These are phyloP conservation scores for Aciculoconidium aculeatum DNA, from an alignment of 805 yeast species.

Conservation along the genomic window DNA sequence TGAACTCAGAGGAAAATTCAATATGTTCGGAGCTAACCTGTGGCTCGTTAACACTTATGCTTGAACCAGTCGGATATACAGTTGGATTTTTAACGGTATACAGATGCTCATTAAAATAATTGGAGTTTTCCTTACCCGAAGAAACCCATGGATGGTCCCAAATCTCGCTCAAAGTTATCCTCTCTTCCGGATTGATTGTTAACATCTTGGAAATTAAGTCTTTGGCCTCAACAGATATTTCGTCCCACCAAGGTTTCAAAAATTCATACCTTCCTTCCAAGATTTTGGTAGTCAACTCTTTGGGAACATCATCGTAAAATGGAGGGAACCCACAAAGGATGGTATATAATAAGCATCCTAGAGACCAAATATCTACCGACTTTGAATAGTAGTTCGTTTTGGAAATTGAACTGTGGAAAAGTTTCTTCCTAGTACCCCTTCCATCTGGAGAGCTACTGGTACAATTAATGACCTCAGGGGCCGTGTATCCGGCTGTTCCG, in stretches of 20 bases:
- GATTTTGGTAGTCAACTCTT: conserved; percentile 59
- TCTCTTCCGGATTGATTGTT: conserved; percentile 60
- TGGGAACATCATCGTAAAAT: conserved; percentile 65
- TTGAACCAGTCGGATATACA: too few species aligned
- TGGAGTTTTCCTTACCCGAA: conserved; percentile 5
- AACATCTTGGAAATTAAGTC: conserved; percentile 59
- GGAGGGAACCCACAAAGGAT: conserved; percentile 72
- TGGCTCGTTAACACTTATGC: too few species aligned
- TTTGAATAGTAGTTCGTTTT: conserved; percentile 54
- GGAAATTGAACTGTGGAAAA: conserved; percentile 12
- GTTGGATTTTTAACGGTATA: conserved; percentile 5
- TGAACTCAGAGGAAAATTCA: conserved; percentile 1
- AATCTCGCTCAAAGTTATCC: conserved; percentile 65
- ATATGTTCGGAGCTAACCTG: conserved; percentile 5
- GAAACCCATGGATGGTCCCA: conserved; percentile 65
- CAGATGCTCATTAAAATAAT: conserved; percentile 4
- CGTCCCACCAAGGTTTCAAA: conserved; percentile 86
- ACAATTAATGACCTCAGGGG: conserved; percentile 60
- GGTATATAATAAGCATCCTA: conserved; percentile 67
- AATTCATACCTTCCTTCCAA: conserved; percentile 69
- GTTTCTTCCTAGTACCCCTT: conserved; percentile 5
- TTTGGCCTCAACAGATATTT: conserved; percentile 65
- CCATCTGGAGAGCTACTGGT: conserved; percentile 10
- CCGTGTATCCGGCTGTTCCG: conserved; percentile 73
- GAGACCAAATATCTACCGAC: conserved; percentile 68